Evolutionary conservation across 257 asterid species (phyloP), one percentile per base, ranked within the genome.

Genomic region (Agastache rugosa): DNA sequence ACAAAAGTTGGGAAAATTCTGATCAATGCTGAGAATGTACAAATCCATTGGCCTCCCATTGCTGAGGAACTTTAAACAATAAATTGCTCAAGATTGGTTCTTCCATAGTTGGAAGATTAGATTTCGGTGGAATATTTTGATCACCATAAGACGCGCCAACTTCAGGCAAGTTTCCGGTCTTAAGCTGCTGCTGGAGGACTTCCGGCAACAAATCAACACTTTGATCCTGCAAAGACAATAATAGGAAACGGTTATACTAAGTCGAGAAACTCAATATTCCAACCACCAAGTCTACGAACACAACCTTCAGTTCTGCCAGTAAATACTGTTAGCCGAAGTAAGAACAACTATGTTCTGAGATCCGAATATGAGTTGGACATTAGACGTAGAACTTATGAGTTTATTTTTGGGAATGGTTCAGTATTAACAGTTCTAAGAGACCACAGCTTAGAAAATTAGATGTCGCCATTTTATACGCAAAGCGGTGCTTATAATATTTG

Each of bases 161-260:
- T 77, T 87, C 92, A 34, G 88, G 85, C 67, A 86, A 74, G 67
- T 79, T 84, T 73, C 97, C 97, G 31, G 80, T 50, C 86, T 86
- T 92, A 72, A 90, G 64, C 74, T 90, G 87, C 75, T 87, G 93
- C 82, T 87, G 91, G 72, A 87, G 44, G 69, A 86, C 62, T 51
- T 87, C 96, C 5, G 99, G 98, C 82, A 95, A 81, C 82, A 92
- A 78, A 72, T 89, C 93, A 56, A 92, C 79, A 73, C 99, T 85
- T 80, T 87, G 92, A 63, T 74, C 83, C 99, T 95, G 86, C 82
- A 79, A 78, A 45, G 15, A 70, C n/a, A 7, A 50, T 37, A 19
- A 2, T 10, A 63, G 31, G 39, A 63, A 61, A 31, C 12, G 15
- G 14, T 61, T 14, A 15, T 8, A 14, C 12, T 27, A 29, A 14